A percentile compares a stretch with the other conserved stretches of the same genome.
Conservation (phyloP, 495 filamentous ascomycete genomes). For the Neurospora sp. region DNA sequence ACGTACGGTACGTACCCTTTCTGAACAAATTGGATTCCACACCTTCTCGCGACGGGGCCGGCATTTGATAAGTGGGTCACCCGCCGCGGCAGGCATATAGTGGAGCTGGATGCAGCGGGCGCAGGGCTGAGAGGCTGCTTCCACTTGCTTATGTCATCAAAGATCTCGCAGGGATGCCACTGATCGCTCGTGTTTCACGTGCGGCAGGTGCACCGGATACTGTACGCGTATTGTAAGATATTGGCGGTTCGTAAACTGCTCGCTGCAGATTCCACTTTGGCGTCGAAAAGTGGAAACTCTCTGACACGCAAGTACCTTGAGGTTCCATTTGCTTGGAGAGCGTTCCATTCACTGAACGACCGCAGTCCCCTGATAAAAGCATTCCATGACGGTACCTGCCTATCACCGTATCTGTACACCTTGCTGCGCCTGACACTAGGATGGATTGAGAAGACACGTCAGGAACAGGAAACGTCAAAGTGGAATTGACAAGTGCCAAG, state of each 20-base stretch:
- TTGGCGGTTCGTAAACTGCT: neutral
- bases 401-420: neutral
- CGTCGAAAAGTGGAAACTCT: neutral
- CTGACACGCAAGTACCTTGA: neutral
- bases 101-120: neutral
- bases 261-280: neutral
- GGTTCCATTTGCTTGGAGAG: neutral
- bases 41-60: neutral
- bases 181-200: neutral
- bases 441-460: neutral
- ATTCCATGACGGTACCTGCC: neutral
- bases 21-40: neutral
- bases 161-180: neutral
- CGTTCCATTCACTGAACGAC: neutral
- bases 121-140: neutral
- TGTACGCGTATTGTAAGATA: neutral
- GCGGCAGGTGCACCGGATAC: neutral
- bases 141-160: neutral
- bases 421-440: neutral
- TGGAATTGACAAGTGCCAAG: neutral
- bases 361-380: no score
- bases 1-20: neutral
- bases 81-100: neutral
- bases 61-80: neutral
- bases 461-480: neutral